These are phyloP conservation scores for Corrigiola litoralis DNA, from an alignment of 179 eudicot species.

Conservation along the genomic window DNA sequence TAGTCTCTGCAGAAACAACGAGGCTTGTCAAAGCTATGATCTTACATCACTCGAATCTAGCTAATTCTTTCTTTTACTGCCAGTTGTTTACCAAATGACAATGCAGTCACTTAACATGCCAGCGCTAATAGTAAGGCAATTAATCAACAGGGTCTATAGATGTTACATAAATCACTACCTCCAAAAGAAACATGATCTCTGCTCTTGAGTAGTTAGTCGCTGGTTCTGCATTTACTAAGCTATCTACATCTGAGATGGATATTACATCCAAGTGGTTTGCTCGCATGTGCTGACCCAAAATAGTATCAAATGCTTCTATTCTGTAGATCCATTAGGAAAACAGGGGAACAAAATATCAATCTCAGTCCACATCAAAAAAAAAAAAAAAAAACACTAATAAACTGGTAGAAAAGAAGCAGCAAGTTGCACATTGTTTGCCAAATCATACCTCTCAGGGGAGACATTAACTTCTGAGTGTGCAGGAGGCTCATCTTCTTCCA, in stretches of 20 bases:
- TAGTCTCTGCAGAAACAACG: conserved; percentile 33
- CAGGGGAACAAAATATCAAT: not conserved
- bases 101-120: not conserved
- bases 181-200: conserved; percentile 58
- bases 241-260: conserved; percentile 63
- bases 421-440: not conserved
- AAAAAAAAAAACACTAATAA: not conserved
- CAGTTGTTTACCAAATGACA: conserved; percentile 1
- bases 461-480: conserved; percentile 30
- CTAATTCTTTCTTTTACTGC: too few species aligned
- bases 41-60: too few species aligned
- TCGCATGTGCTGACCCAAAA: conserved; percentile 72
- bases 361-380: not conserved
- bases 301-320: conserved; percentile 58
- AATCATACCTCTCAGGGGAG: conserved; percentile 58
- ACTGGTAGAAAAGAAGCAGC: not conserved
- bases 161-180: conserved; percentile 44
- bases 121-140: not conserved
- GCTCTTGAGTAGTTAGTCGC: conserved; percentile 55
- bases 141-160: not conserved
- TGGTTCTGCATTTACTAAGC: conserved; percentile 58
- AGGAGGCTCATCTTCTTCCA: conserved; percentile 85
- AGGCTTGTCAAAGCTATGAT: too few species aligned
- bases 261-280: conserved; percentile 75
- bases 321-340: conserved; percentile 42